These are phyloP conservation scores for Pulveroboletus sp. DNA, from an alignment of 768 basidiomycete genomes.

Conservation along the genomic window DNA sequence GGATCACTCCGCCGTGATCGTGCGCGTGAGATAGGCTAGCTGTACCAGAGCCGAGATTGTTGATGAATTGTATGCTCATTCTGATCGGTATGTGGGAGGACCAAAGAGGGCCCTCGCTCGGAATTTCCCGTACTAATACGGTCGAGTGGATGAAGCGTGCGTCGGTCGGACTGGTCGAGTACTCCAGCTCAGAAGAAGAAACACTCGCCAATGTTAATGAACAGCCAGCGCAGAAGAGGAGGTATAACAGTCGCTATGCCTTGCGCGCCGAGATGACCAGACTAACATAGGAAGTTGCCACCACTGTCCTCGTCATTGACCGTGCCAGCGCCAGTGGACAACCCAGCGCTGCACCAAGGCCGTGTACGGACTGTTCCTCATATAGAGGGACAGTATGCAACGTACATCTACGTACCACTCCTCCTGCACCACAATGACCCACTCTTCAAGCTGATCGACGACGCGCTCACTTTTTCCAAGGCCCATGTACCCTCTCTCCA, in stretches of 20 bases:
- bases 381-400: conserved; percentile 82
- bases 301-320: conserved; percentile 49
- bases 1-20: conserved; percentile 36
- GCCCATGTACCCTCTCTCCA: conserved; percentile 46
- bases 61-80: conserved; percentile 76
- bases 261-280: background rate
- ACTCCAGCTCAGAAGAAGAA: conserved; percentile 49
- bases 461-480: conserved; percentile 45
- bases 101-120: background rate
- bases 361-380: conserved; percentile 72
- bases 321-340: conserved; percentile 53
- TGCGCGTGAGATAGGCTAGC: conserved; percentile 50
- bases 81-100: background rate
- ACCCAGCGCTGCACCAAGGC: conserved; percentile 84
- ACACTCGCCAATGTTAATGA: conserved; percentile 1
- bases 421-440: conserved; percentile 39
- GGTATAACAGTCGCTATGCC: conserved; percentile 25
- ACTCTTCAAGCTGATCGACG: conserved; percentile 46
- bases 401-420: conserved; percentile 75
- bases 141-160: conserved; percentile 29
- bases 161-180: conserved; percentile 49
- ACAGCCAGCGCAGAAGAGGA: conserved; percentile 37
- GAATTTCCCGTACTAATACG: conserved; percentile 17
- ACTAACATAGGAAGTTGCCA: conserved; percentile 56
- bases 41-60: conserved; percentile 49